Conservation (phyloP, 1,284 basidiomycete genomes). For the Inonotus hispidus region DNA sequence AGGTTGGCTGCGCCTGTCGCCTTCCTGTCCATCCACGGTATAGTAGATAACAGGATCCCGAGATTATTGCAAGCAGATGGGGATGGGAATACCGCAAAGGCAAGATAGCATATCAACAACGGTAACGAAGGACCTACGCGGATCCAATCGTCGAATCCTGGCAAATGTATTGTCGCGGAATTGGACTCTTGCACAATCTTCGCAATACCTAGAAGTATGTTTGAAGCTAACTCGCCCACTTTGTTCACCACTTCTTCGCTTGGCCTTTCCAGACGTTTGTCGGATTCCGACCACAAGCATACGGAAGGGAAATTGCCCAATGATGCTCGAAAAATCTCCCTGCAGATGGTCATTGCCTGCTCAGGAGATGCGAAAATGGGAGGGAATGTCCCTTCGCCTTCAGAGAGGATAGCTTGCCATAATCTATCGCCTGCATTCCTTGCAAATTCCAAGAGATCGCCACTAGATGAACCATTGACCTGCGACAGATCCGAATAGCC, state of each 20-base stretch:
- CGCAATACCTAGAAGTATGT: conserved; percentile 50
- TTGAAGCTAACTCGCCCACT: conserved; percentile 42
- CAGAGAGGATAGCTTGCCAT: conserved; percentile 28
- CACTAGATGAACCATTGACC: conserved; percentile 23
- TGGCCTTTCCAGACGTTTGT: conserved; percentile 20
- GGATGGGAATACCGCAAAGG: conserved; percentile 46
- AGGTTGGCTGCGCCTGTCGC: conserved; percentile 31
- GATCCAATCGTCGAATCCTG: conserved; percentile 31
- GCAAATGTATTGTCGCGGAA: conserved; percentile 24
- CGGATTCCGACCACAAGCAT: conserved; percentile 21
- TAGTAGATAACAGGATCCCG: conserved; percentile 50
- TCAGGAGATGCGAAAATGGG: conserved; percentile 41
- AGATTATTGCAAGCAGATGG: conserved; percentile 58
- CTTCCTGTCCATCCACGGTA: conserved; percentile 26
- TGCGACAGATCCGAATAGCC: conserved; percentile 21
- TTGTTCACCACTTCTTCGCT: conserved; percentile 24
- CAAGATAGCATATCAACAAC: conserved; percentile 53
- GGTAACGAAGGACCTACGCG: conserved; percentile 42
- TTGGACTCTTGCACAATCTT: conserved; percentile 45
- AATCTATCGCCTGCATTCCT: conserved; percentile 31
- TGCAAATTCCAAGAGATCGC: conserved; percentile 32
- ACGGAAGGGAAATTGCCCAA: conserved; percentile 35
- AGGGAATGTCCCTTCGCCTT: conserved; percentile 36
- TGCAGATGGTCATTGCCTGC: conserved; percentile 33
- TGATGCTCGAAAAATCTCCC: conserved; percentile 33